A percentile compares a stretch with the other conserved stretches of the same genome.
phyloP scores from a whole-genome alignment of 2,329 filamentous ascomycete genomes.

The Pezicula carpinea region DNA sequence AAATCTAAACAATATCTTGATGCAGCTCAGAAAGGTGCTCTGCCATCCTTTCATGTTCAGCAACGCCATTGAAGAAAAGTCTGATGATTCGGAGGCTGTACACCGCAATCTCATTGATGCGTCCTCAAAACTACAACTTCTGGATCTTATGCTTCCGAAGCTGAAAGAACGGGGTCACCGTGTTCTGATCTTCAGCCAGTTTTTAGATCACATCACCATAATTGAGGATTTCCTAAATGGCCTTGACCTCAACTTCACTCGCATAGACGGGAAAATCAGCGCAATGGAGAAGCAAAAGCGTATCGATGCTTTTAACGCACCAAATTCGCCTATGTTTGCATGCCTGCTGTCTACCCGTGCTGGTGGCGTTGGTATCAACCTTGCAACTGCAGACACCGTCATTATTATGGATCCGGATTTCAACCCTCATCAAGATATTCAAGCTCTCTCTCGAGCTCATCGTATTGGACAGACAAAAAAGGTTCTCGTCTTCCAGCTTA shows the following conservation, averaged over 20 bases:
- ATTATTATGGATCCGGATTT: constrained; percentile 66
- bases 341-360: constrained; percentile 92
- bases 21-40: constrained; percentile 90
- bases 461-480: constrained; percentile 95
- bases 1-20: constrained; percentile 87
- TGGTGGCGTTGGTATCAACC: constrained; percentile 94
- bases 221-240: constrained; percentile 86
- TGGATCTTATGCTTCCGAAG: constrained; percentile 83
- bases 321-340: constrained; percentile 76
- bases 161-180: constrained; percentile 80
- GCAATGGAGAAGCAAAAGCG: constrained; percentile 87
- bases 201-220: constrained; percentile 81
- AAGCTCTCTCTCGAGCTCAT: constrained; percentile 89
- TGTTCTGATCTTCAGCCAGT: constrained; percentile 94
- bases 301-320: constrained; percentile 90
- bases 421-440: constrained; percentile 87
- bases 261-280: constrained; percentile 79
- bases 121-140: constrained; percentile 79
- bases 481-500: constrained; percentile 90
- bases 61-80: constrained; percentile 79
- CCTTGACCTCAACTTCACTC: constrained; percentile 66
- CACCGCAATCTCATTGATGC: constrained; percentile 86
- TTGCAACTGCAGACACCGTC: constrained; percentile 94
- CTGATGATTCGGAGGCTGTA: constrained; percentile 53
- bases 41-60: constrained; percentile 97